phyloP scores from a whole-genome alignment of 192 early-diverging fungal genomes.

The Coemansia sp. region DNA sequence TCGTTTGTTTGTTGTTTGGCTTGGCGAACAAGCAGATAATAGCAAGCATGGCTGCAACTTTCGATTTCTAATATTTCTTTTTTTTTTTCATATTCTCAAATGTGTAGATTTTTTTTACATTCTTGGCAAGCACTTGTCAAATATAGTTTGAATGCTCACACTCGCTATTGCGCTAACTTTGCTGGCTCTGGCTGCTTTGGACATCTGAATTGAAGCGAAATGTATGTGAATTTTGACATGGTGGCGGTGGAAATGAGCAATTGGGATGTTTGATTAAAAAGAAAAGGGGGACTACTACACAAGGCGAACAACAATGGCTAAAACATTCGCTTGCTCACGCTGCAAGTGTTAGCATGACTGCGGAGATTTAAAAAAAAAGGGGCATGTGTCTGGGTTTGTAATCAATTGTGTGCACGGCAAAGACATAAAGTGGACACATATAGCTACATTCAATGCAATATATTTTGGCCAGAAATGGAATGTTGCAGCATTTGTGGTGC shows the following conservation, averaged over 20 bases:
- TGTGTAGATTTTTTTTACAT: not conserved
- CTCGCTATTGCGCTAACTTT: not conserved
- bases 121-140: not conserved
- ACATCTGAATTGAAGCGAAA: not conserved
- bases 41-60: not conserved
- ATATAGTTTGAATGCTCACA: not conserved
- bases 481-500: not conserved
- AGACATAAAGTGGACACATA: constrained; percentile 1
- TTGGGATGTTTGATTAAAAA: not conserved
- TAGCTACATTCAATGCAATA: not conserved
- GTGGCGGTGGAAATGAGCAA: not conserved
- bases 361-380: not conserved
- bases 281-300: not conserved
- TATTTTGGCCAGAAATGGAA: not conserved
- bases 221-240: not conserved
- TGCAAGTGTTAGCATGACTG: not conserved
- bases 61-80: not conserved
- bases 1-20: not conserved
- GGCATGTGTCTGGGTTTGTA: not conserved
- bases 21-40: not conserved
- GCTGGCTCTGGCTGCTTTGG: not conserved
- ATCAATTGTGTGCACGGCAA: not conserved
- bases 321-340: not conserved
- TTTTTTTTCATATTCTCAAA: not conserved
- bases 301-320: not conserved